phyloP scores from a whole-genome alignment of 129 eudicot species.

The Calendula officinalis region DNA sequence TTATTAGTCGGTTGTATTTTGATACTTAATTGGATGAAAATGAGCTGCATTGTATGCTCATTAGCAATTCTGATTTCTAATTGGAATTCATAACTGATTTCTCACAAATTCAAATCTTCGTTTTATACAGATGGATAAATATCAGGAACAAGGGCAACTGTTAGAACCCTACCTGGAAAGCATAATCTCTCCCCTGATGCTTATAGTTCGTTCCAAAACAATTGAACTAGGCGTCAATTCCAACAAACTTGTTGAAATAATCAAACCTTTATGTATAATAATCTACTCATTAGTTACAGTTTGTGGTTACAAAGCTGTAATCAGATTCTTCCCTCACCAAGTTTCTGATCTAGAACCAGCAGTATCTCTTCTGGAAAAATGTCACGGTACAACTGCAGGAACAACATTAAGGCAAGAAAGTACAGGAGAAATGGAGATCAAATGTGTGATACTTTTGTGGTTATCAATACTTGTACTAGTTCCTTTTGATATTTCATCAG shows the following conservation, averaged over 20 bases:
- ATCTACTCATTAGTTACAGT: constrained; percentile 80
- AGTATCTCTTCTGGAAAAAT: constrained; percentile 80
- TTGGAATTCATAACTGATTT: not conserved
- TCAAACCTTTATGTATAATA: constrained; percentile 72
- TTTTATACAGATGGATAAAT: constrained; percentile 80
- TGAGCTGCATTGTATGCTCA: no score
- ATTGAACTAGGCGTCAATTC: constrained; percentile 57
- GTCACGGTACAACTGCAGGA: constrained; percentile 50
- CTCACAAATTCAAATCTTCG: not conserved
- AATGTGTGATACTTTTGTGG: constrained; percentile 87
- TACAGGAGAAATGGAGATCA: constrained; percentile 98
- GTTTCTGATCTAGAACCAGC: constrained; percentile 98
- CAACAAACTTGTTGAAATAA: constrained; percentile 62
- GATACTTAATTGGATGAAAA: not conserved
- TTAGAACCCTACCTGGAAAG: constrained; percentile 93
- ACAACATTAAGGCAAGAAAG: constrained; percentile 86
- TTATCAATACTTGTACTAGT: constrained; percentile 83
- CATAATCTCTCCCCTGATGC: constrained; percentile 86
- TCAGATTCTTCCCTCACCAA: constrained; percentile 94
- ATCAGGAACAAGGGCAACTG: constrained; percentile 92
- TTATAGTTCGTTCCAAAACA: constrained; percentile 68
- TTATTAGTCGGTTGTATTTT: not conserved
- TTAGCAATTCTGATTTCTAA: not conserved
- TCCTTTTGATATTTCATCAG: constrained; percentile 93
- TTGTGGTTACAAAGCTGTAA: constrained; percentile 92